These are phyloP conservation scores for Phytophthora pluvialis DNA, from an alignment of 352 stramenopile species.

Conservation along the genomic window DNA sequence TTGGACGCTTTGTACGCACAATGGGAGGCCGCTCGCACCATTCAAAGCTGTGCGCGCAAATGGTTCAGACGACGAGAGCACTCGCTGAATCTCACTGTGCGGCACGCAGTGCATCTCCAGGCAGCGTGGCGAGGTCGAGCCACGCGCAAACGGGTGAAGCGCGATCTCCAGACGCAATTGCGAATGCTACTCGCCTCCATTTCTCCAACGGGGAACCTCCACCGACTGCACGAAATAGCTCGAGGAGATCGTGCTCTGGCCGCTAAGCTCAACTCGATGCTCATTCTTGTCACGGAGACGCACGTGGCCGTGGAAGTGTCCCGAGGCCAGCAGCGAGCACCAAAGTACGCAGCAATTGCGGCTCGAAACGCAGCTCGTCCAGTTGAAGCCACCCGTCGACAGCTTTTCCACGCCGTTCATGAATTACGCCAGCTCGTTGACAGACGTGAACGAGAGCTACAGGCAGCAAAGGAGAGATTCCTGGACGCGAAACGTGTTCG, in stretches of 20 bases:
- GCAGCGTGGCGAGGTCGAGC: slow-evolving; percentile 52
- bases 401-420: slow-evolving; percentile 61
- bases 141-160: slow-evolving; percentile 47
- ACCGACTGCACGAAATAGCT: slow-evolving; percentile 61
- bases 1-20: slow-evolving; percentile 40
- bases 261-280: slow-evolving; percentile 49
- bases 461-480: slow-evolving; percentile 39
- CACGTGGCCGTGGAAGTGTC: slow-evolving; percentile 45
- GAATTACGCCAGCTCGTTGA: slow-evolving; percentile 41
- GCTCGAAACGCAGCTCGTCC: slow-evolving; percentile 37
- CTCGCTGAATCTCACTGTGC: slow-evolving; percentile 24
- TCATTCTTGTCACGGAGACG: slow-evolving; percentile 66
- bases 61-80: slow-evolving; percentile 36
- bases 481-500: slow-evolving; percentile 30
- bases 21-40: slow-evolving; percentile 41
- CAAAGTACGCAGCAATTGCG: slow-evolving; percentile 44
- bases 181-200: slow-evolving; percentile 51
- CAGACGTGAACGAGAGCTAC: slow-evolving; percentile 37
- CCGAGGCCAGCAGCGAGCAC: slow-evolving; percentile 23
- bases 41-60: slow-evolving; percentile 44
- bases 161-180: slow-evolving; percentile 48
- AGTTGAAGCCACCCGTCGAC: slow-evolving; percentile 45
- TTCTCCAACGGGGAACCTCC: slow-evolving; percentile 63
- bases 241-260: slow-evolving; percentile 40
- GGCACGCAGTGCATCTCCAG: slow-evolving; percentile 49